Base-by-base conservation (phyloP, 2,329 filamentous ascomycete genomes). In the Meredithiella fracta region DNA sequence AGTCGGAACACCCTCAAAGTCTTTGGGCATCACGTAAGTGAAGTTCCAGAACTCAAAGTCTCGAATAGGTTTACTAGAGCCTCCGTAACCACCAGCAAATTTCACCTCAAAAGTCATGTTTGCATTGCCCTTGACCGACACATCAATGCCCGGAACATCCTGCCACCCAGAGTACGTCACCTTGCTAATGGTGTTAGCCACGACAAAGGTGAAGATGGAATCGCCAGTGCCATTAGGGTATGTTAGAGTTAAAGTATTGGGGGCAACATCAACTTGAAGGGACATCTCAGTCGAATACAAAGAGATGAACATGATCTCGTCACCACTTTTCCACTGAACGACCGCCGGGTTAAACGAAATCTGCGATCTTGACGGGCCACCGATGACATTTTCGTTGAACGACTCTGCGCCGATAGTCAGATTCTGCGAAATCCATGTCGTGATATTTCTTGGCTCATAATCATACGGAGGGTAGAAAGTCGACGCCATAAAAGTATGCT, bases 361-460 rank as follows among this genome's bases (percentile, higher is more conserved):
- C 3, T 71, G 71, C 47, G 74, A 76, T 53, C 70, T 69, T 1
- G 72, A 69, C 3, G 75, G 73, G 0, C 79, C 80, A 8, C 79
- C 79, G 4, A 80, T 64, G 1, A 72, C 71, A 44, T 70, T 73
- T 63, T 82, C 73, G 11, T 74, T 70, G 60, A 78, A 80, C 0
- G 76, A 75, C 62, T 79, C 73, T 0, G 75, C 77, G 38, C 80
- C 80, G 59, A 83, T 80, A 7, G 73, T 80, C 9, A 83, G 66
- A 23, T 75, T 72, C 2, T 71, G 64, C 0, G 74, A 74, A 0
- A 83, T 61, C 76, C 77, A 83, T 9, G 76, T 71, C 0, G 75
- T 75, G 59, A 82, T 76, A 61, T 82, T 82, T 17, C 80, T 72
- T 0, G 73, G 71, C 15, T 70, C 71, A 1, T 68, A 68, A 62